These are phyloP conservation scores for Coniferiporia sulphurascens DNA, from an alignment of 1,284 basidiomycete genomes.

Conservation along the genomic window DNA sequence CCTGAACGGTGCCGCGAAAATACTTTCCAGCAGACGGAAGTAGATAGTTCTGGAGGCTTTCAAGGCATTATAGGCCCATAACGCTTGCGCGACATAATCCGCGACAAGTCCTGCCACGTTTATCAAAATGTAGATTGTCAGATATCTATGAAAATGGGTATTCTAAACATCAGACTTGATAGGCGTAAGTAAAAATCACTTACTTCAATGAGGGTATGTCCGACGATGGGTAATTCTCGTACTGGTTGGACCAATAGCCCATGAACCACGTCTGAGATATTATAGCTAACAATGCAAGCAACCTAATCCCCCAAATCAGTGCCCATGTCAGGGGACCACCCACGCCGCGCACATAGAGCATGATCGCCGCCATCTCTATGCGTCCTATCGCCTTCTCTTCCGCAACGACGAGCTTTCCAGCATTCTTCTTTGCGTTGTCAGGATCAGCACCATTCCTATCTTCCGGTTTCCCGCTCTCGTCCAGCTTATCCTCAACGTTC, in stretches of 20 bases:
- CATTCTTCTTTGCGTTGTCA: slow-evolving; percentile 19
- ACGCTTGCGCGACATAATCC: neutral
- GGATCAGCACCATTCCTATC: slow-evolving; percentile 1
- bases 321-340: slow-evolving; percentile 19
- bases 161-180: slow-evolving; percentile 1
- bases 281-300: neutral
- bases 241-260: slow-evolving; percentile 36
- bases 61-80: slow-evolving; percentile 6
- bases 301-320: neutral
- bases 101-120: slow-evolving; percentile 23
- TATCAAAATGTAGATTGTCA: slow-evolving; percentile 27
- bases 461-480: neutral
- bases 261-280: slow-evolving; percentile 31
- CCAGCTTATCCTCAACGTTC: slow-evolving; percentile 17
- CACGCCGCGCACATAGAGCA: slow-evolving; percentile 13
- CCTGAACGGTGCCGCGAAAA: slow-evolving; percentile 36
- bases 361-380: slow-evolving; percentile 28
- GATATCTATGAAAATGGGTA: slow-evolving; percentile 17
- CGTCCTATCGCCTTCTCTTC: slow-evolving; percentile 41
- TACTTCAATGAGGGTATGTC: slow-evolving; percentile 38
- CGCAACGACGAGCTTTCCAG: slow-evolving; percentile 33
- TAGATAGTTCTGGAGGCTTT: slow-evolving; percentile 6
- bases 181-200: slow-evolving; percentile 27
- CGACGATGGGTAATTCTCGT: slow-evolving; percentile 26
- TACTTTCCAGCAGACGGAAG: slow-evolving; percentile 12